Base-by-base conservation (phyloP, 2,329 filamentous ascomycete species). In the Dryadomyces sulphureus region DNA sequence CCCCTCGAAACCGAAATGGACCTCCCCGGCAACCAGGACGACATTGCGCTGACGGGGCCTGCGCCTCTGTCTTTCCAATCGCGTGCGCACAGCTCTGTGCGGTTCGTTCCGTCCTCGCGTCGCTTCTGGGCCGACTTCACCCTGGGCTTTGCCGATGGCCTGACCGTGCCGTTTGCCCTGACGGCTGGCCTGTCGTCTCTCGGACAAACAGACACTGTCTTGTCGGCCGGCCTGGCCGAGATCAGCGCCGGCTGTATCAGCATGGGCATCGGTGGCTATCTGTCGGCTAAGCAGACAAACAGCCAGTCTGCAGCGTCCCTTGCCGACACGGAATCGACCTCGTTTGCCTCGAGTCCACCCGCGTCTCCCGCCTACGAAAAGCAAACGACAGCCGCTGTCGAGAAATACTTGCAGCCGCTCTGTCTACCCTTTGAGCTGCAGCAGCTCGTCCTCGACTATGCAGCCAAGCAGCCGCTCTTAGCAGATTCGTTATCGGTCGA, bases 131-230 rank as follows among this genome's bases (percentile, higher is more conserved):
- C 72, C 35, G 79, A 85, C 61, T 75, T 80, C 48, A 86, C 82
- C 1, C 75, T 86, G 49, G 82, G 82, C 20, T 77, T 86, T 51
- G 77, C 81, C 0, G 82, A 87, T 62, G 82, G 82, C 12, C 65
- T 86, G 49, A 86, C 82, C 0, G 82, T 86, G 0, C 82, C 82
- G 0, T 86, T 87, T 55, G 82, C 83, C 17, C 65, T 86, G 17
- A 85, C 80, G 0, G 81, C 82, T 1, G 81, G 82, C 3, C 66
- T 87, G 4, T 75, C 72, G 19, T 72, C 72, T 3, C 63, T 81
- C 5, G 77, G 76, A 3, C 67, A 72, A 46, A 73, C 75, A 14
- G 70, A 73, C 46, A 75, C 77, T 0, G 75, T 81, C 45, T 73
- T 88, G 20, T 75, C 77, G 35, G 81, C 78, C 2, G 81, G 82